Conservation (phyloP, 345 rosid species). For the Lepidium africanum region DNA sequence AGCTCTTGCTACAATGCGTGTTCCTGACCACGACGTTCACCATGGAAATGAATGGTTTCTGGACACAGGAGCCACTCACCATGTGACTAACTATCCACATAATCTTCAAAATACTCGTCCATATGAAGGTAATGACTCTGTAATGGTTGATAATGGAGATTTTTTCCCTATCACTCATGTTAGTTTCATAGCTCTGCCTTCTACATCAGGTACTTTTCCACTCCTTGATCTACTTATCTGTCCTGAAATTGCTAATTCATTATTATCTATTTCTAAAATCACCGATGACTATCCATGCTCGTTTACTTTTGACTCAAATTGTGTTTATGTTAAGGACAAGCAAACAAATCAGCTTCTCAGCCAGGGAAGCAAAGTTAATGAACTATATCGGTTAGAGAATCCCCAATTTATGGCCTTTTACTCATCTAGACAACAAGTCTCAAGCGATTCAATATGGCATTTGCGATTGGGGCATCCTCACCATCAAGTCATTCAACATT, state of each 20-base stretch:
- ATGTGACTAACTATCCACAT: not conserved
- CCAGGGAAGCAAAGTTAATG: not conserved
- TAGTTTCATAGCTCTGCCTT: not conserved
- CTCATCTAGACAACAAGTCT: not conserved
- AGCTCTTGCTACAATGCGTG: not conserved
- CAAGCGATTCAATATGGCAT: not conserved
- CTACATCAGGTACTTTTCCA: not conserved
- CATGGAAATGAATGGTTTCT: not conserved
- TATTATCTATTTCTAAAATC: no score
- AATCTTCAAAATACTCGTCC: not conserved
- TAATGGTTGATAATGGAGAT: not conserved
- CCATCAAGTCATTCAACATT: not conserved
- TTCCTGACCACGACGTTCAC: no score
- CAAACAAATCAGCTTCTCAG: not conserved
- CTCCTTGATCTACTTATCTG: not conserved
- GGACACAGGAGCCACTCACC: not conserved
- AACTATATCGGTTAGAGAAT: not conserved
- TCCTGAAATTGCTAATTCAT: no score
- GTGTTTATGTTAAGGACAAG: not conserved
- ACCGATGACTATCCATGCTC: no score
- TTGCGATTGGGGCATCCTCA: rapidly evolving
- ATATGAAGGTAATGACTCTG: not conserved
- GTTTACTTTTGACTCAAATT: no score
- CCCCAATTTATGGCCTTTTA: not conserved
- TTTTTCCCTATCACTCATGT: not conserved